phyloP scores from a whole-genome alignment of 495 filamentous ascomycete genomes.

The Symbiotaphrina buchneri region DNA sequence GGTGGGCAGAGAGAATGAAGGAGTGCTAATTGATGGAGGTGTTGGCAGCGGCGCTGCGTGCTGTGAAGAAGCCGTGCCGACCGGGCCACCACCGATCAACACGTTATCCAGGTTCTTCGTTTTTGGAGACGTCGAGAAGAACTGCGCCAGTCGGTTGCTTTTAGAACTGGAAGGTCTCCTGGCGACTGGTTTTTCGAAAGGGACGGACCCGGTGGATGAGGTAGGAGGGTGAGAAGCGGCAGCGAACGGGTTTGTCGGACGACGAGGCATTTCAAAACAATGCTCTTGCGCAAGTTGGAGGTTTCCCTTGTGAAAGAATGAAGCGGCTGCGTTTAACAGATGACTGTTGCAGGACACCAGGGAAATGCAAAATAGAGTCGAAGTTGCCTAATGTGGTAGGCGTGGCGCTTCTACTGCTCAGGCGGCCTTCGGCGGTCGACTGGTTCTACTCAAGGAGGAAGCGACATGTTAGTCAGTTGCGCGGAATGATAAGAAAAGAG shows the following conservation, averaged over 20 bases:
- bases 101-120: slow-evolving; percentile 22
- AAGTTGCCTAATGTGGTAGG: no score
- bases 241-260: slow-evolving; percentile 24
- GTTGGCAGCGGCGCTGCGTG: slow-evolving; percentile 33
- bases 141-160: slow-evolving; percentile 32
- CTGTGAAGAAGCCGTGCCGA: slow-evolving; percentile 26
- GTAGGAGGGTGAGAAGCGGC: slow-evolving; percentile 18
- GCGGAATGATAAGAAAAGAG: no score
- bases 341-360: no score
- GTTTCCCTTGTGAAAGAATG: not conserved
- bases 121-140: slow-evolving; percentile 37
- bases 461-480: no score
- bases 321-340: no score
- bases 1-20: slow-evolving; percentile 63
- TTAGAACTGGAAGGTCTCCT: slow-evolving; percentile 39
- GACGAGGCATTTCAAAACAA: slow-evolving; percentile 27
- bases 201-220: slow-evolving; percentile 20
- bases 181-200: slow-evolving; percentile 23
- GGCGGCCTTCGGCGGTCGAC: no score
- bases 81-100: no score
- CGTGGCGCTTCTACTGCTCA: no score
- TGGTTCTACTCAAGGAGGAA: no score
- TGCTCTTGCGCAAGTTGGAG: not conserved
- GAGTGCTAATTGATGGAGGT: slow-evolving; percentile 40
- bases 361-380: no score